Conservation (phyloP, 495 filamentous ascomycete genomes). For the Platismatia glauca region DNA sequence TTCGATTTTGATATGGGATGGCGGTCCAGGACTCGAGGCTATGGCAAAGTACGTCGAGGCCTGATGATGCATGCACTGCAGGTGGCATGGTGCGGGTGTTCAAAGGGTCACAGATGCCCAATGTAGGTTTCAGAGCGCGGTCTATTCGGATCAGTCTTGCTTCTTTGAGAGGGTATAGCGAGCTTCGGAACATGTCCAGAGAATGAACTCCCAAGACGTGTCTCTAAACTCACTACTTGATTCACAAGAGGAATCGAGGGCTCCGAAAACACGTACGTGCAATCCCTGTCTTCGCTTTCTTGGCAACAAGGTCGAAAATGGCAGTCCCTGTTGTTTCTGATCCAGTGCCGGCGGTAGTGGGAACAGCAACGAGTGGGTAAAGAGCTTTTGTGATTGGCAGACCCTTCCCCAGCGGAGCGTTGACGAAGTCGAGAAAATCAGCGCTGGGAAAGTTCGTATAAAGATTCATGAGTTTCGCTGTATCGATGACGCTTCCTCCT, state of each 20-base stretch:
- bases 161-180: too few relatives aligned
- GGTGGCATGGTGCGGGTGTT: slow-evolving; percentile 94
- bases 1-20: slow-evolving; percentile 81
- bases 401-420: slow-evolving; percentile 85
- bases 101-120: slow-evolving; percentile 91
- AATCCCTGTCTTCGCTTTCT: slow-evolving; percentile 87
- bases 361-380: slow-evolving; percentile 79
- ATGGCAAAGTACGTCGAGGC: slow-evolving; percentile 91
- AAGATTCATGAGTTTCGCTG: slow-evolving; percentile 96
- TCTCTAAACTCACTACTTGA: too few relatives aligned
- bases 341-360: slow-evolving; percentile 91
- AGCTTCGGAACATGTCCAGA: too few relatives aligned
- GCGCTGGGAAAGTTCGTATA: slow-evolving; percentile 82
- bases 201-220: too few relatives aligned
- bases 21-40: slow-evolving; percentile 91
- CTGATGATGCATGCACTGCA: slow-evolving; percentile 79
- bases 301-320: slow-evolving; percentile 88
- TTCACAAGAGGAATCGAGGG: too few relatives aligned
- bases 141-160: too few relatives aligned
- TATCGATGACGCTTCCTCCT: slow-evolving; percentile 72
- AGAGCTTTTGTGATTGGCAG: slow-evolving; percentile 71
- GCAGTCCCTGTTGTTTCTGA: slow-evolving; percentile 95
- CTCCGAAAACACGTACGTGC: too few relatives aligned
- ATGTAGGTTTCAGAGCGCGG: slow-evolving; percentile 85
- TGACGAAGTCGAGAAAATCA: slow-evolving; percentile 94